A percentile compares a stretch with the other conserved stretches of the same genome.
phyloP scores from a whole-genome alignment of 805 yeast species.

The Torulaspora gathmanii region DNA sequence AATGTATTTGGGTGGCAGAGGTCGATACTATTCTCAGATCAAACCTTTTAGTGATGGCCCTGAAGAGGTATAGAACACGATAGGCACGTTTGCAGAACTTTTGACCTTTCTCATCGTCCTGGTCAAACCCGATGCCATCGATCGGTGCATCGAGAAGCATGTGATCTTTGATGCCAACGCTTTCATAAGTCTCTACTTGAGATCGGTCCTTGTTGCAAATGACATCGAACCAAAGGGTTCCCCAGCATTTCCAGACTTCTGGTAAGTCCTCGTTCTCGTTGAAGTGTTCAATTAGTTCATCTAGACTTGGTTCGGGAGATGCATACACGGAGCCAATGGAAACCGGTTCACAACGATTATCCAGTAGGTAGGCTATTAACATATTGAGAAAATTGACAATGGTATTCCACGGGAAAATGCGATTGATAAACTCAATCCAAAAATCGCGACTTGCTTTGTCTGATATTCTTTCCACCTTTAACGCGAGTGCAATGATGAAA shows the following conservation, averaged over 20 bases:
- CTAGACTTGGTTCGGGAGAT: conserved; percentile 28
- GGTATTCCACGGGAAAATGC: conserved; percentile 65
- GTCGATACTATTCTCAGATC: conserved; percentile 13
- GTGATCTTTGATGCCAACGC: conserved; percentile 55
- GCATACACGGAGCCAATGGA: conserved; percentile 24
- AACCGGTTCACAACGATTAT: conserved; percentile 21
- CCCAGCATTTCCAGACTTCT: conserved; percentile 85
- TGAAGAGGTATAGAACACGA: conserved; percentile 31
- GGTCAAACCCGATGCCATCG: conserved; percentile 51
- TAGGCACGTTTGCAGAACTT: conserved; percentile 35
- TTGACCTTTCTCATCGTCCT: conserved; percentile 34
- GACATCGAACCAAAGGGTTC: conserved; percentile 71
- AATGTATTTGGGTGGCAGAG: conserved; percentile 14
- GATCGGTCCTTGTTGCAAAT: conserved; percentile 50
- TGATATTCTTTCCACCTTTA: conserved; percentile 40
- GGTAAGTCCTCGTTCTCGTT: conserved; percentile 58
- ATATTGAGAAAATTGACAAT: conserved; percentile 61
- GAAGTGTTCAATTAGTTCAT: conserved; percentile 45
- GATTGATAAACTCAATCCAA: conserved; percentile 39
- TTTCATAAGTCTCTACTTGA: conserved; percentile 39
- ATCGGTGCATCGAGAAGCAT: conserved; percentile 59
- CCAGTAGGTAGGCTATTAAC: conserved; percentile 37
- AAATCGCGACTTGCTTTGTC: conserved; percentile 21
- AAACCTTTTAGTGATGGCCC: conserved; percentile 27
- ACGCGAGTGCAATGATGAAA: conserved; percentile 60